phyloP scores from a whole-genome alignment of 495 filamentous ascomycete species.

The Lentithecium fluviatile region DNA sequence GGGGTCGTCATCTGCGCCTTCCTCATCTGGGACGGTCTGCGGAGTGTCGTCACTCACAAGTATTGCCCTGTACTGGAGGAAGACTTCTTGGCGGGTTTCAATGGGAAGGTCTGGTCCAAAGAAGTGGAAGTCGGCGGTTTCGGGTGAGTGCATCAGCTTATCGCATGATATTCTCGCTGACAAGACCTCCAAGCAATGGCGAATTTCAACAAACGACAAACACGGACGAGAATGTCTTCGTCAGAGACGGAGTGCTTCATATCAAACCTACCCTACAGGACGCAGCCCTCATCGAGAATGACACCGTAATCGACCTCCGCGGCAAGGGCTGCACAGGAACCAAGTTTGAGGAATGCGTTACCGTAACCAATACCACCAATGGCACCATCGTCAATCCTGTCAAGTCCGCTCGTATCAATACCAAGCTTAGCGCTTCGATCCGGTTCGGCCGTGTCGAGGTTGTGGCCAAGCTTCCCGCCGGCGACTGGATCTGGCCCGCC shows the following conservation, averaged over 20 bases:
- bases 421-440: constrained; percentile 65
- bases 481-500: constrained; percentile 88
- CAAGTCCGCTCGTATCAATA: constrained; percentile 74
- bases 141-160: constrained; percentile 56
- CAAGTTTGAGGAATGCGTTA: constrained; percentile 56
- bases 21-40: constrained; percentile 68
- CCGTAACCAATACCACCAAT: constrained; percentile 65
- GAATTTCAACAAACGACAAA: constrained; percentile 75
- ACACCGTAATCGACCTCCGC: constrained; percentile 66
- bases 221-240: constrained; percentile 67
- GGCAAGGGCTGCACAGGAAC: constrained; percentile 64
- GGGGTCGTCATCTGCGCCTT: constrained; percentile 66
- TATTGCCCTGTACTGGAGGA: constrained; percentile 74
- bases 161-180: constrained; percentile 21
- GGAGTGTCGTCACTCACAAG: constrained; percentile 66
- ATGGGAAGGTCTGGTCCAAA: constrained; percentile 66
- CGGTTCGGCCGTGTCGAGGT: constrained; percentile 83
- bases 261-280: constrained; percentile 80
- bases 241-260: constrained; percentile 65
- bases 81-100: constrained; percentile 61
- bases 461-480: constrained; percentile 66
- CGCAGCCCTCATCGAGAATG: constrained; percentile 56
- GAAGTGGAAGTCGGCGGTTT: constrained; percentile 81
- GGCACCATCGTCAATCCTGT: constrained; percentile 74
- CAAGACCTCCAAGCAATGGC: constrained; percentile 60